Base-by-base conservation (phyloP, 306 rosid genomes). In the Cucumis melo region DNA sequence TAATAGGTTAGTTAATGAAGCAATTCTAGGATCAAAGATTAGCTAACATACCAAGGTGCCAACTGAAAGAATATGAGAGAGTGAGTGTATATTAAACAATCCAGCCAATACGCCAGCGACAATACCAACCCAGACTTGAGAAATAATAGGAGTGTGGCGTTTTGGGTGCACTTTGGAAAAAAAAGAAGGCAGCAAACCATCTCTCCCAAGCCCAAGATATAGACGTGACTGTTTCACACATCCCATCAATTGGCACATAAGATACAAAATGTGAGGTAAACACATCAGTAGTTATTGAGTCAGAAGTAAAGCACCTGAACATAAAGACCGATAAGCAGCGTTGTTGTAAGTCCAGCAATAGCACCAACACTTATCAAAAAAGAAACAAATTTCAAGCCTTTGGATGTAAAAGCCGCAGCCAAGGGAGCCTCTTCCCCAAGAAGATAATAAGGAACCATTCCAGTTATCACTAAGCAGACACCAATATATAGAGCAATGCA, bases 171-270 rank as follows among this genome's bases (percentile, higher is more conserved):
- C 92, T 82, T 82, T 84, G 36, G 98, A 94, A 79, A 92, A 95
- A 80, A 90, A 36, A 53, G 91, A 75, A 80, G 99, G 99, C 58
- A 95, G 86, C 78, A 95, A 86, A 65, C 99, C 99, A 55, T 95
- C 99, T 84, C 98, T 86, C 60, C 98, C 98, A 80, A 95, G 96
- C 80, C 99, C 99, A 77, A 92, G 99, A 87, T 95, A 95, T 54
- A 95, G 78, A 65, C 99, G 95, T 80, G 99, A 95, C 99, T 92
- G 92, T 67, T 71, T 74, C 86, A 84, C 82, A 86, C 74, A 79
- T 36, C 48, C 19, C 66, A 78, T 81, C 50, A 84, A 55, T 77
- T 51, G 78, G 41, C 41, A 75, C 41, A 75, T 66, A 78, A 57
- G 84, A 79, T 46, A 56, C 54, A 77, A 78, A 56, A 86, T 81